Conservation (phyloP, 331 rosid genomes). For the Prunus yedoensis region DNA sequence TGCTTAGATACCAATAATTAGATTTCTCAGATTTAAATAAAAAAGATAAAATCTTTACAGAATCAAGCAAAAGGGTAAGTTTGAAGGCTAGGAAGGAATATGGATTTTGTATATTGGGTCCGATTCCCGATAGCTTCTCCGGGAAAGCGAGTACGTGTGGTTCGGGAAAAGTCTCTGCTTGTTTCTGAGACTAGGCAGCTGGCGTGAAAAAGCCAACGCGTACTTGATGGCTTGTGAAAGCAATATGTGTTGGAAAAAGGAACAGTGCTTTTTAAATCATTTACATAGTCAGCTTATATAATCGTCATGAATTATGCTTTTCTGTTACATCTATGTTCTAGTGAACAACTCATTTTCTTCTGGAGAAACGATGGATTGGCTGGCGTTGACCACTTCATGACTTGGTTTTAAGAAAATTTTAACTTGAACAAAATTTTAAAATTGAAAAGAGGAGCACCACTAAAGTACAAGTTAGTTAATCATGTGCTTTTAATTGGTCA, state of each 20-base stretch:
- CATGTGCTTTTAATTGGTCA: no score
- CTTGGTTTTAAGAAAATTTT: no score
- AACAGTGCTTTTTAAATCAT: not conserved
- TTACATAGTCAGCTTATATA: no score
- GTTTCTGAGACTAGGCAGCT: not conserved
- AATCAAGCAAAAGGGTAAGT: no score
- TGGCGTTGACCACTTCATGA: not conserved
- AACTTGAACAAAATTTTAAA: no score
- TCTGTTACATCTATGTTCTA: no score
- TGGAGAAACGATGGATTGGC: not conserved
- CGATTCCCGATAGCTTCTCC: conserved; percentile 7
- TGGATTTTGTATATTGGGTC: not conserved
- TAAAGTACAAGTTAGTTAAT: no score
- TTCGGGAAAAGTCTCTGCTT: not conserved
- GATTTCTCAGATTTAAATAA: not conserved
- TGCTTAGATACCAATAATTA: not conserved
- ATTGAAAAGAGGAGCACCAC: no score
- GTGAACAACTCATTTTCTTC: no score
- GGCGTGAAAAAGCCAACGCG: conserved; percentile 1
- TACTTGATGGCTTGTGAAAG: not conserved
- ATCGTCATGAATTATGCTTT: no score
- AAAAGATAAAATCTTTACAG: not conserved
- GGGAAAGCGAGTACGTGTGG: not conserved
- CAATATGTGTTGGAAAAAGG: not conserved
- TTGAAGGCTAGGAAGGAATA: not conserved